Percentiles rank a stretch among this genome's conserved stretches.
Conservation (phyloP, 2,329 filamentous ascomycete genomes). For the Mollisiaceae sp. region DNA sequence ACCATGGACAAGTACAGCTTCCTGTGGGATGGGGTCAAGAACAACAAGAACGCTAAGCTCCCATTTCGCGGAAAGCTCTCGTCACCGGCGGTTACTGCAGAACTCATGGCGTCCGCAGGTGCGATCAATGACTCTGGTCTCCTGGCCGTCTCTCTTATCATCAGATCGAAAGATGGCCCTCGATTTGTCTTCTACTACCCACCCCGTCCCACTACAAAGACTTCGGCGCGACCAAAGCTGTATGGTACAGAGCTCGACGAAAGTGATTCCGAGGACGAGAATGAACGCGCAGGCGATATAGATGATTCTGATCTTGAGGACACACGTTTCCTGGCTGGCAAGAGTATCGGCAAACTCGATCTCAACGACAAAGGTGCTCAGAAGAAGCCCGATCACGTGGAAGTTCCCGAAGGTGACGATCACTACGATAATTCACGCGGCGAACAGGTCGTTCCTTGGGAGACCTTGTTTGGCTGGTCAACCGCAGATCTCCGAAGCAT, state of each 20-base stretch:
- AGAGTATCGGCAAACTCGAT: slow-evolving; percentile 37
- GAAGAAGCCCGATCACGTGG: slow-evolving; percentile 35
- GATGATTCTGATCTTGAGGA: slow-evolving; percentile 56
- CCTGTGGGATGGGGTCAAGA: background rate
- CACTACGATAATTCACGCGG: slow-evolving; percentile 61
- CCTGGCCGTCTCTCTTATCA: slow-evolving; percentile 41
- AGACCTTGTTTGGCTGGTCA: slow-evolving; percentile 74
- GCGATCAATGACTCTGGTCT: slow-evolving; percentile 54
- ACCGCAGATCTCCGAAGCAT: slow-evolving; percentile 82
- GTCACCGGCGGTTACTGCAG: background rate
- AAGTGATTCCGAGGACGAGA: slow-evolving; percentile 27
- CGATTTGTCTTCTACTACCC: slow-evolving; percentile 89
- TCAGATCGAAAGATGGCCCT: slow-evolving; percentile 74
- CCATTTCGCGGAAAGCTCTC: background rate
- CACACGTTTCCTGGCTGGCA: slow-evolving; percentile 47
- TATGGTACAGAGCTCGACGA: slow-evolving; percentile 43
- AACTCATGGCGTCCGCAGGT: slow-evolving; percentile 10
- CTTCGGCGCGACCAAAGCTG: slow-evolving; percentile 35
- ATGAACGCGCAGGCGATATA: slow-evolving; percentile 43
- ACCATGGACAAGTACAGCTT: background rate
- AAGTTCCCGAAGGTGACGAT: slow-evolving; percentile 35
- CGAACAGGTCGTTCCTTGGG: slow-evolving; percentile 68
- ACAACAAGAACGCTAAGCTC: background rate
- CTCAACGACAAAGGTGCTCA: slow-evolving; percentile 22
- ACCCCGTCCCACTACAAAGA: slow-evolving; percentile 53